These are phyloP conservation scores for Chlorella sp. DNA, from an alignment of 139 green algal species.

Conservation along the genomic window DNA sequence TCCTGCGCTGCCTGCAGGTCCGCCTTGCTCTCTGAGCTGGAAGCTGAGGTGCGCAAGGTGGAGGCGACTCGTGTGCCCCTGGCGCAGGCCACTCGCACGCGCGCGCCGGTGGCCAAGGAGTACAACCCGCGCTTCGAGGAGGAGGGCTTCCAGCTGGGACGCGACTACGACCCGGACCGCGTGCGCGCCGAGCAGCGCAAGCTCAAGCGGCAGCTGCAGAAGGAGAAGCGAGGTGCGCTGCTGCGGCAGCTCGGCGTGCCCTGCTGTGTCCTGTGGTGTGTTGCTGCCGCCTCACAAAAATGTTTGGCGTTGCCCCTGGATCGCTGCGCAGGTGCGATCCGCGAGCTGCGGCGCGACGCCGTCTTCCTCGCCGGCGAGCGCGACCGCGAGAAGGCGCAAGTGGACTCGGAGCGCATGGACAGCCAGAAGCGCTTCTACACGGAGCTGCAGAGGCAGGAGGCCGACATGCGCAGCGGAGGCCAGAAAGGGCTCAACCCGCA, in stretches of 20 bases:
- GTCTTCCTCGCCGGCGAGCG: conserved; percentile 60
- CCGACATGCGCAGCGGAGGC: conserved; percentile 78
- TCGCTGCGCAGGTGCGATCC: conserved; percentile 43
- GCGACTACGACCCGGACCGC: conserved; percentile 81
- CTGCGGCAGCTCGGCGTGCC: too few relatives aligned
- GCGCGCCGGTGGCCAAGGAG: conserved; percentile 20
- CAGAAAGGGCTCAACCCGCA: conserved; percentile 84
- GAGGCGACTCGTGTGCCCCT: conserved; percentile 23
- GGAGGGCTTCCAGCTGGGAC: conserved; percentile 61
- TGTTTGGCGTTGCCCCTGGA: not conserved
- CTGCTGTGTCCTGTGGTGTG: too few relatives aligned
- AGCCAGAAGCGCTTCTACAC: conserved; percentile 33
- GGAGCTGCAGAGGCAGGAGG: conserved; percentile 61
- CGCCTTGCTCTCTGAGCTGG: not conserved
- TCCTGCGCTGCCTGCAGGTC: not conserved
- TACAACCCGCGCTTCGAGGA: conserved; percentile 88
- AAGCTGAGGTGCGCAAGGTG: not conserved
- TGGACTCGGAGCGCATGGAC: conserved; percentile 40
- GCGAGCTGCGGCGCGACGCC: conserved; percentile 88
- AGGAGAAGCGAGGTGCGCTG: conserved; percentile 52
- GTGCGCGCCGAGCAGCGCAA: conserved; percentile 49
- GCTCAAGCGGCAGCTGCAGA: conserved; percentile 58
- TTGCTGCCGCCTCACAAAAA: not conserved
- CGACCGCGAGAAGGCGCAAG: conserved; percentile 36
- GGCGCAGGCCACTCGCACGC: conserved; percentile 22